Base-by-base conservation (phyloP, 1,284 basidiomycete genomes). In the Mrakiaceae sp. region DNA sequence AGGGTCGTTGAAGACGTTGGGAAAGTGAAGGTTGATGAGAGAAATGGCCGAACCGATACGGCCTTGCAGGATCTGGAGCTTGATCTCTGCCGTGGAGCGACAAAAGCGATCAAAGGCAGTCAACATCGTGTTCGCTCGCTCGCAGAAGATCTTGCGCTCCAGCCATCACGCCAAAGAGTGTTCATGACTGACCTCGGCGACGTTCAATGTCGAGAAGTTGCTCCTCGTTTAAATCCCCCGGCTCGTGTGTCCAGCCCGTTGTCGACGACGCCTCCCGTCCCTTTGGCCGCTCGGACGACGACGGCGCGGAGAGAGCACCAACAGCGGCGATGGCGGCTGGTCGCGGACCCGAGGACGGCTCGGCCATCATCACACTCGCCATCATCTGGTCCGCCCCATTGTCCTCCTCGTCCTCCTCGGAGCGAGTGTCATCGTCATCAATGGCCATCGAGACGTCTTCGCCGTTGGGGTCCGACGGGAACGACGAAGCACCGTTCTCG, bases 1-100 rank as follows among this genome's bases (percentile, higher is more conserved):
- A 61, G 44, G 42, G 50, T 61, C 14, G 27, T 57, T 12, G 12
- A 51, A 4, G 48, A 39, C 4, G 59, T 47, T 60, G 59, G 64
- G 60, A 39, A 62, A 66, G 56, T 66, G 54, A 39, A 44, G 49
- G 11, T 52, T 58, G 64, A 66, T 58, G 49, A 66, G 60, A 2
- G 60, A 47, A 2, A 62, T 47, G 7, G 64, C 64, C 7, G 51
- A 49, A 14, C 40, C 12, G 52, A 62, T 66, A n/a, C 62, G 58
- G 27, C 64, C 64, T 4, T 51, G 55, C 2, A 66, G 64, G 44
- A 66, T 60, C 42, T 61, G 55, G 14, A 43, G 6, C 6, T 60
- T 54, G 44, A 66, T 62, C 9, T 58, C 64, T 66, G 48, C 27
- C 42, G 52, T 14, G 27, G 27, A 27, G 27, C 2, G 27, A 27